Conservation (phyloP, 306 rosid genomes). For the Amphicarpaea edgeworthii region DNA sequence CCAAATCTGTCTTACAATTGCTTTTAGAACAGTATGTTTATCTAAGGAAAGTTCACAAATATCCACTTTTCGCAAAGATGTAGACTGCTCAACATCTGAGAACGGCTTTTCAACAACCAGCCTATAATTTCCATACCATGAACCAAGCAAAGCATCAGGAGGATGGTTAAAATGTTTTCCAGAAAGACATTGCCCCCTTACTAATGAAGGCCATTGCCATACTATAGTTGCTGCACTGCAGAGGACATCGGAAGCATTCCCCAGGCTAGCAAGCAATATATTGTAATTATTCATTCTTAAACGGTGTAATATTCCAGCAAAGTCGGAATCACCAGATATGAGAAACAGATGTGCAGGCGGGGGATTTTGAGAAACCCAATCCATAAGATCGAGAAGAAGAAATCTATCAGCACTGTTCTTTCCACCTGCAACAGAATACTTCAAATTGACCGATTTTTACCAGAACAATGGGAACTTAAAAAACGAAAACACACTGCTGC, state of each 20-base stretch:
- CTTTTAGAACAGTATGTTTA: slow-evolving; percentile 49
- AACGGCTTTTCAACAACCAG: slow-evolving; percentile 70
- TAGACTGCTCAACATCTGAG: slow-evolving; percentile 45
- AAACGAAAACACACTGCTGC: too few species aligned
- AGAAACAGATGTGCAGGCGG: slow-evolving; percentile 95
- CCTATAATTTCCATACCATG: slow-evolving; percentile 81
- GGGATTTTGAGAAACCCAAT: slow-evolving; percentile 94
- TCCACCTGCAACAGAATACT: slow-evolving; percentile 66
- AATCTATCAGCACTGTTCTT: slow-evolving; percentile 84
- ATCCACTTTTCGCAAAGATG: slow-evolving; percentile 48
- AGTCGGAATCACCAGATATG: slow-evolving; percentile 82
- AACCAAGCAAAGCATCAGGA: slow-evolving; percentile 77
- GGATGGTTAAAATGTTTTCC: slow-evolving; percentile 85
- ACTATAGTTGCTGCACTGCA: slow-evolving; percentile 89
- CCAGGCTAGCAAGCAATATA: slow-evolving; percentile 74
- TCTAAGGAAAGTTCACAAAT: slow-evolving; percentile 49
- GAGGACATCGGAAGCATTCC: slow-evolving; percentile 62
- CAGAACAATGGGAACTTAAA: too few species aligned
- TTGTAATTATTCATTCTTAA: slow-evolving; percentile 93
- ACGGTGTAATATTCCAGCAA: slow-evolving; percentile 72
- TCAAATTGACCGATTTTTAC: not conserved
- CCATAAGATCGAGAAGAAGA: slow-evolving; percentile 82
- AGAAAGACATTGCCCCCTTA: slow-evolving; percentile 67
- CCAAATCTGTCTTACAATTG: slow-evolving; percentile 47
- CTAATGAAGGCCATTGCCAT: slow-evolving; percentile 87